Conservation (phyloP, 306 rosid species). For the Sophora flavescens region DNA sequence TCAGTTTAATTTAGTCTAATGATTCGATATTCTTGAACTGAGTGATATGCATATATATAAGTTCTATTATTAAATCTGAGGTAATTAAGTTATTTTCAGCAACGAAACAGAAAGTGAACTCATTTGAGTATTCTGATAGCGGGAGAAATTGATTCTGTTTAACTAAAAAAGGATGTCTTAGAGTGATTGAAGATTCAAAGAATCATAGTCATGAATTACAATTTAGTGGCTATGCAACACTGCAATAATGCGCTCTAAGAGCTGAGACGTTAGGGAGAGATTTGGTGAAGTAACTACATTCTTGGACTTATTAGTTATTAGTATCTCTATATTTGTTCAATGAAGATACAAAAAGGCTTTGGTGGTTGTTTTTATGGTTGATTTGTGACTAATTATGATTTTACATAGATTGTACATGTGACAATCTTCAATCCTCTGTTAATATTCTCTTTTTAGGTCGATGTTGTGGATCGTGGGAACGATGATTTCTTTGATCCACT, state of each 20-base stretch:
- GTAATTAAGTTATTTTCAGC: conserved; percentile 23
- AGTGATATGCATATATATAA: conserved; percentile 1
- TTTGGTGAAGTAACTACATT: background rate
- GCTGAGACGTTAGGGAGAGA: background rate
- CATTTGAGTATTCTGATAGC: background rate
- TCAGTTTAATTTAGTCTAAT: background rate
- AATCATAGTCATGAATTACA: conserved; percentile 15
- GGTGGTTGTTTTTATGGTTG: conserved; percentile 19
- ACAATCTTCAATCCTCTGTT: conserved; percentile 34
- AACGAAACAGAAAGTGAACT: background rate
- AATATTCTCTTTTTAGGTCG: conserved; percentile 55
- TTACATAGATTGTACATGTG: conserved; percentile 10
- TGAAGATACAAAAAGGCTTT: background rate
- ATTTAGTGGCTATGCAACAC: background rate
- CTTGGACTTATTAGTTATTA: conserved; percentile 13
- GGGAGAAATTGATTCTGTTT: background rate
- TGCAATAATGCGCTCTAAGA: background rate
- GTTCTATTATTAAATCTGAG: conserved; percentile 7
- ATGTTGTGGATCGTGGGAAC: conserved; percentile 51
- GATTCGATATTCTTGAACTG: conserved; percentile 11
- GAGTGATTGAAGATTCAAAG: background rate
- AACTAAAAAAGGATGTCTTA: background rate
- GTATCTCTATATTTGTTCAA: conserved; percentile 22
- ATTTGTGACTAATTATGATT: conserved; percentile 4
- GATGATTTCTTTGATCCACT: conserved; percentile 77